phyloP scores from a whole-genome alignment of 2,329 filamentous ascomycete genomes.

The Ophiosphaerella herpotricha region DNA sequence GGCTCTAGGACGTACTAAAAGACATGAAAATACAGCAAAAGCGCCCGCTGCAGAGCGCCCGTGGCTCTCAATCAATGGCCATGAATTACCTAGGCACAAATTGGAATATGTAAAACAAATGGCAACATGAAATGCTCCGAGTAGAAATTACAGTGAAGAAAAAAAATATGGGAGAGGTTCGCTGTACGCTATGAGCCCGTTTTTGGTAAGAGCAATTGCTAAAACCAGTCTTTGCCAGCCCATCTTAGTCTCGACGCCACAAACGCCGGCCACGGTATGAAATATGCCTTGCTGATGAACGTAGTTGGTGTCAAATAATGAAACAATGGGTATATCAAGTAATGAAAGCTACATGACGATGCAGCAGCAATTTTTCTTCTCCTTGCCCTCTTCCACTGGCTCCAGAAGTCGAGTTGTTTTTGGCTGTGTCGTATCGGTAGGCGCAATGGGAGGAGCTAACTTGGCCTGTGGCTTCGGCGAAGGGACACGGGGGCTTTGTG shows the following conservation, averaged over 20 bases:
- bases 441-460: slow-evolving; percentile 24
- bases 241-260: slow-evolving; percentile 13
- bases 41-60: slow-evolving; percentile 10
- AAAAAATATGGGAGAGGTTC: slow-evolving; percentile 24
- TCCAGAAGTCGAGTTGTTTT: slow-evolving; percentile 59
- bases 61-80: slow-evolving; percentile 1
- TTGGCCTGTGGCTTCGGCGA: slow-evolving; percentile 36
- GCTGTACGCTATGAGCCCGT: slow-evolving; percentile 42
- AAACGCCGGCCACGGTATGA: slow-evolving; percentile 35
- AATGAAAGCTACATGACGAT: slow-evolving; percentile 67
- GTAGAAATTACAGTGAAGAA: not conserved
- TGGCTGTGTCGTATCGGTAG: slow-evolving; percentile 29
- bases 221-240: slow-evolving; percentile 14
- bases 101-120: slow-evolving; percentile 5
- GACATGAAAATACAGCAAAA: slow-evolving; percentile 12
- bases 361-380: slow-evolving; percentile 70
- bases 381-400: slow-evolving; percentile 60
- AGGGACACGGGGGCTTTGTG: slow-evolving; percentile 33
- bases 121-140: not conserved
- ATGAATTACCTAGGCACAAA: slow-evolving; percentile 1
- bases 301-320: slow-evolving; percentile 20
- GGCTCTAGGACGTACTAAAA: not conserved
- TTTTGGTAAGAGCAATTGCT: slow-evolving; percentile 9
- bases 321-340: slow-evolving; percentile 35
- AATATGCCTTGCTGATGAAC: slow-evolving; percentile 23